Evolutionary conservation across 192 early-diverging fungal species (phyloP).

Genomic region (Coemansia sp.): DNA sequence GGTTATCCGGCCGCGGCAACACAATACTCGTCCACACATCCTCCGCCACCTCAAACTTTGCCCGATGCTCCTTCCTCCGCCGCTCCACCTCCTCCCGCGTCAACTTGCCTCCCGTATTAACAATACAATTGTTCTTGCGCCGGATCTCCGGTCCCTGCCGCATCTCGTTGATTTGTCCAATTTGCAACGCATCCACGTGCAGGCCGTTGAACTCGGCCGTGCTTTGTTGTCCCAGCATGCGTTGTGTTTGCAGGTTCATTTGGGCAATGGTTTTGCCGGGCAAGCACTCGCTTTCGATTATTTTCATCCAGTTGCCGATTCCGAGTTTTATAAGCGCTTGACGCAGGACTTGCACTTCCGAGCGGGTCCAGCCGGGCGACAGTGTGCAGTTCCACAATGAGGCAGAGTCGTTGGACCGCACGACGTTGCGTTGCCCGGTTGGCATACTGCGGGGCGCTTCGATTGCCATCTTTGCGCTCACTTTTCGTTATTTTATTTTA

Average conservation of each 20-base stretch:
- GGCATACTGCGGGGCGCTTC: conserved; percentile 85
- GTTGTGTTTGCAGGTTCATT: conserved; percentile 93
- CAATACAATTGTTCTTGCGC: conserved; percentile 93
- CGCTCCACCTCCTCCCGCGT: conserved; percentile 73
- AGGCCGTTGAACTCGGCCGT: conserved; percentile 92
- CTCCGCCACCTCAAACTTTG: conserved; percentile 70
- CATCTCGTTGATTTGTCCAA: conserved; percentile 84
- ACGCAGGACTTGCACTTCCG: conserved; percentile 80
- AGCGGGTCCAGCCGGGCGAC: conserved; percentile 87
- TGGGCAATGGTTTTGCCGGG: conserved; percentile 97
- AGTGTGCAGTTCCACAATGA: conserved; percentile 95
- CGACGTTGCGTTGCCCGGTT: conserved; percentile 81
- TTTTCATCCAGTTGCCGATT: conserved; percentile 94
- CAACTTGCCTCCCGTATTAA: conserved; percentile 83
- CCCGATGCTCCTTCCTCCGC: conserved; percentile 71
- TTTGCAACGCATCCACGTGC: conserved; percentile 83
- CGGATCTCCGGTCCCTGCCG: conserved; percentile 81
- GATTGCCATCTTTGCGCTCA: neutral
- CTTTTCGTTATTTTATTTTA: neutral
- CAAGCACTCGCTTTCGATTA: conserved; percentile 84
- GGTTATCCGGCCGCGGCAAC: conserved; percentile 70
- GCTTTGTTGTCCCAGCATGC: conserved; percentile 93
- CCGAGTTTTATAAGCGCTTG: conserved; percentile 87
- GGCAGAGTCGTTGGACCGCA: conserved; percentile 90
- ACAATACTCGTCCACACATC: conserved; percentile 71